phyloP scores from a whole-genome alignment of 192 early-diverging fungal genomes.

The Entomortierella chlamydospora region DNA sequence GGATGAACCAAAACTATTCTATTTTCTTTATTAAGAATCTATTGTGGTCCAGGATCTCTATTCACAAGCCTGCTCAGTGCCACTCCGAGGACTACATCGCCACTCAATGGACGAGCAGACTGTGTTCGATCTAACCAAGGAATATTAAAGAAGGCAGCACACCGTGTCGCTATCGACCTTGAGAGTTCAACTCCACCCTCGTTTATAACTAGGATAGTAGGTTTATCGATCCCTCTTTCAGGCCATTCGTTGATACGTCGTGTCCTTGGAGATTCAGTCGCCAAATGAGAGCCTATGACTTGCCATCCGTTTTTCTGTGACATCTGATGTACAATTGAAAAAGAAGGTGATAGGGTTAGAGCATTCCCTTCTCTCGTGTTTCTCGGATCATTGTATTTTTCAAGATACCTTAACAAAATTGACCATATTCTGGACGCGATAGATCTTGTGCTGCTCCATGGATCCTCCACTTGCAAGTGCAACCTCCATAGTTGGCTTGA shows the following conservation, averaged over 20 bases:
- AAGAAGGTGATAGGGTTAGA: no score
- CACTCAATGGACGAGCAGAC: not conserved
- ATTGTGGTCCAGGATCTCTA: not conserved
- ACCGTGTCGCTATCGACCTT: conserved; percentile 31
- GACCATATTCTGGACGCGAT: conserved; percentile 57
- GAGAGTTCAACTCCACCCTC: not conserved
- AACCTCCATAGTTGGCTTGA: conserved; percentile 63
- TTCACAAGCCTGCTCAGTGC: not conserved
- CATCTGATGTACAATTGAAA: conserved; percentile 9
- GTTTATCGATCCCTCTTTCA: conserved; percentile 1
- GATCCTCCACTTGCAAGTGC: conserved; percentile 75
- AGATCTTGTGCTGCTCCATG: conserved; percentile 69
- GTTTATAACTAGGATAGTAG: conserved; percentile 56
- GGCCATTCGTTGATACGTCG: conserved; percentile 12
- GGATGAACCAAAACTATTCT: no score
- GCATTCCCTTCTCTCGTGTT: no score
- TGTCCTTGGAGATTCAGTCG: not conserved
- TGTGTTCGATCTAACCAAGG: conserved; percentile 5
- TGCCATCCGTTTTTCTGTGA: conserved; percentile 56
- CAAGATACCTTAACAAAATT: conserved; percentile 64
- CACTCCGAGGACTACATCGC: not conserved
- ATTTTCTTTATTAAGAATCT: no score
- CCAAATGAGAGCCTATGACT: conserved; percentile 47
- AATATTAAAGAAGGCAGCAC: conserved; percentile 68
- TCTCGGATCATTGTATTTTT: no score